Evolutionary conservation across 257 asterid genomes (phyloP), one percentile per base, ranked within the genome.

Genomic region (Datura wrightii): DNA sequence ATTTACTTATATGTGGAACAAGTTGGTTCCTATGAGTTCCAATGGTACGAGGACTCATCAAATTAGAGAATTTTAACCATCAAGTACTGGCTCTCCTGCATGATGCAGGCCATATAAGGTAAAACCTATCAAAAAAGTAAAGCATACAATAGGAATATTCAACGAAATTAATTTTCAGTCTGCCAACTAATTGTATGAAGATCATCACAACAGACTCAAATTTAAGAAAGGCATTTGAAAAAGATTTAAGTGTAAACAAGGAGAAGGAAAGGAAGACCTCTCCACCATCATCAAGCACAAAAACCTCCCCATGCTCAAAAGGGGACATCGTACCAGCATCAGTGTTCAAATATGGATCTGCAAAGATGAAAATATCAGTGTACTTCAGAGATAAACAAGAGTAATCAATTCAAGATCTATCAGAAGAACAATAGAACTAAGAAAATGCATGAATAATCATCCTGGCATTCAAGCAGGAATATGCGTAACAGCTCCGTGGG

Each of bases 261-360:
- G 82, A n/a, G 79, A 76, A 83, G n/a, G 14, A 86, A 16, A 42
- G 74, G 83, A 79, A 39, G 79, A 96, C 99, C 99, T 96, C 99
- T 89, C 99, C 99, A 14, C 99, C 99, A 87, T 96, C 99, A 84
- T 96, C 99, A 0, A 96, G 94, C 83, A 96, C 99, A 80, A 93
- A 96, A 87, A 96, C 99, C 91, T 96, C 99, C 19, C 99, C 99
- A 50, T 96, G 99, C 90, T 96, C 99, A 82, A 96, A 96, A 6
- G 99, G 99, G 81, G 99, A 96, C 99, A 96, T 96, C 15, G 99
- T 94, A 66, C 99, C 99, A 62, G 99, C 99, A 91, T 96, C 99
- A 3, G 92, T 93, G 66, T 96, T 96, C 86, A 96, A 89, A 89
- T 96, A 96, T 6, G 99, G 99, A 91, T 96, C 98, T 96, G 94